Conservation (phyloP, 495 filamentous ascomycete species). For the Penicillium robsamsonii region DNA sequence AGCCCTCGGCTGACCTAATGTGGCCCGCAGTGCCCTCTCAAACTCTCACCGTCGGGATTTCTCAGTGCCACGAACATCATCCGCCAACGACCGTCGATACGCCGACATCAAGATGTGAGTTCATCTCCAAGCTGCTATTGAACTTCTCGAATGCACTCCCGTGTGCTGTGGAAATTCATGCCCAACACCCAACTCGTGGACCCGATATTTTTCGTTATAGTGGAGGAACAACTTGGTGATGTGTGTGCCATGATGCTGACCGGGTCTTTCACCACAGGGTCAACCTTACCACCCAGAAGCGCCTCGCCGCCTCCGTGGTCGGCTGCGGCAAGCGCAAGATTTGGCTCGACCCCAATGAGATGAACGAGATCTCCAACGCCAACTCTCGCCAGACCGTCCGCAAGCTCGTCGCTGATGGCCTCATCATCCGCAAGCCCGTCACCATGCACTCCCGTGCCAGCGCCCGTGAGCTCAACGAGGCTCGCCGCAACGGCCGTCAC, state of each 20-base stretch:
- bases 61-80: constrained; percentile 52
- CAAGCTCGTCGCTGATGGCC: constrained; percentile 99
- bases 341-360: constrained; percentile 99
- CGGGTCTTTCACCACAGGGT: constrained; percentile 63
- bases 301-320: constrained; percentile 95
- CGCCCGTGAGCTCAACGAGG: constrained; percentile 85
- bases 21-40: constrained; percentile 34
- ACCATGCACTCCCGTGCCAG: constrained; percentile 98
- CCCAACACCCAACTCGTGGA: constrained; percentile 16
- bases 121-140: constrained; percentile 29
- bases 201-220: constrained; percentile 14
- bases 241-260: constrained; percentile 36
- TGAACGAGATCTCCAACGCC: constrained; percentile 99
- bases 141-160: constrained; percentile 8
- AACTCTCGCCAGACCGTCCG: constrained; percentile 99
- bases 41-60: constrained; percentile 48
- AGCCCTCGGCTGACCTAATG: constrained; percentile 50
- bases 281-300: constrained; percentile 99
- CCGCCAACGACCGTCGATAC: constrained; percentile 55
- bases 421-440: constrained; percentile 99
- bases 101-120: constrained; percentile 58
- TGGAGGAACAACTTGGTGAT: constrained; percentile 18
- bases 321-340: constrained; percentile 99
- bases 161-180: constrained; percentile 18
- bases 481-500: constrained; percentile 91